Base-by-base conservation (phyloP, 2,329 filamentous ascomycete genomes). In the Leptographium galeiforme region DNA sequence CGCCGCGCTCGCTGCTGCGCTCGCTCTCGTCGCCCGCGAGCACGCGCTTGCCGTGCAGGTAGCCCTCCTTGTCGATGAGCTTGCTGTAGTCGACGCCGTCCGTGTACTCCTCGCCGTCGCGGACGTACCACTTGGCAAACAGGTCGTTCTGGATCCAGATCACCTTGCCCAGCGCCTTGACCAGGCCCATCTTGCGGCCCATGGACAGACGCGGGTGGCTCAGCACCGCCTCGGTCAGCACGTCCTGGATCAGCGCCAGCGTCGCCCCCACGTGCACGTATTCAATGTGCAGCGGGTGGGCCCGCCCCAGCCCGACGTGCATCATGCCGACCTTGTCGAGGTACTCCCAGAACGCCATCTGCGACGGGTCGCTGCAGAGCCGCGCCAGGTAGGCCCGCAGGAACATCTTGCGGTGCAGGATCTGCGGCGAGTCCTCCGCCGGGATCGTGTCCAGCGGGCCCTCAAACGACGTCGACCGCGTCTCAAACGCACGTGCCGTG, bases 111-210 rank as follows among this genome's bases (percentile, higher is more conserved):
- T 82, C 77, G 50, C 82, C 82, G 58, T 87, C 82, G 38, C 77
- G 73, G 39, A 87, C 78, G 61, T 89, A 86, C 83, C 85, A 90
- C 65, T 85, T 86, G n/a, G 86, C 84, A 65, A 91, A 87, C 34
- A 91, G 73, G 66, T 91, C 87, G 63, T 91, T 91, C 67, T 91
- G 87, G 59, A 91, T 89, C 86, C 87, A 91, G 58, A 91, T 83
- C 32, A 91, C 82, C 66, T 93, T 91, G 57, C 81, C 81, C 25
- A 91, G 72, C 1, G 87, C 87, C 64, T 84, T 86, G 48, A 90
- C 76, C 6, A 91, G 75, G 25, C 79, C 82, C 18, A 85, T 82
- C 69, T 90, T 90, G 67, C 78, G 77, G 54, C 75, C 72, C 61
- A 87, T 73, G 40, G 76, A 73, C 40, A 93, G 72, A 3, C 77